Evolutionary conservation across 345 rosid genomes (phyloP).

Genomic region (Citrus australasica): DNA sequence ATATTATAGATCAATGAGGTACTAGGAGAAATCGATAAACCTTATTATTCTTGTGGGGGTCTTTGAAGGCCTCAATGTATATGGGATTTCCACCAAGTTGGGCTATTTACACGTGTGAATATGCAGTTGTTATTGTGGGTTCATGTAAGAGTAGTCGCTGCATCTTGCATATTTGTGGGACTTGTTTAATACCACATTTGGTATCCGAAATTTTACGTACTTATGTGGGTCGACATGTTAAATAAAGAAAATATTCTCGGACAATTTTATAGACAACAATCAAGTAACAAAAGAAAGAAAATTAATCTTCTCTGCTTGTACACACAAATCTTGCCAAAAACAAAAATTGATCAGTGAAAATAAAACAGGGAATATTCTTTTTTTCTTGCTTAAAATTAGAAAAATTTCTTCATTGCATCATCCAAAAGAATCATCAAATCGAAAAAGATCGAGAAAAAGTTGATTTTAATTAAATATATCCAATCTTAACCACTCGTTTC

Average conservation of each 20-base stretch:
- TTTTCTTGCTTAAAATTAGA: neutral
- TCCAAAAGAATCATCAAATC: too few relatives aligned
- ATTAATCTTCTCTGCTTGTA: neutral
- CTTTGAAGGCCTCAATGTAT: too few relatives aligned
- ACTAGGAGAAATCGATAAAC: neutral
- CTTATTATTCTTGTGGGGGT: neutral
- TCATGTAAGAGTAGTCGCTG: too few relatives aligned
- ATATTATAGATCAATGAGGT: neutral
- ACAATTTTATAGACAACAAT: neutral
- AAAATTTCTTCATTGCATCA: too few relatives aligned
- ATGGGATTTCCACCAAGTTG: too few relatives aligned
- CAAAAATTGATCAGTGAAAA: neutral
- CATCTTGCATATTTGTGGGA: neutral
- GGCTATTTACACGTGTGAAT: too few relatives aligned
- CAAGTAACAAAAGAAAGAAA: neutral
- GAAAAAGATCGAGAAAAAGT: neutral
- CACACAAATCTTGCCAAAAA: neutral
- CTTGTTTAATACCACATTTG: neutral
- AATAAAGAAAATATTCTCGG: neutral
- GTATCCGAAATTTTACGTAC: neutral
- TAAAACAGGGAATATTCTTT: too few relatives aligned
- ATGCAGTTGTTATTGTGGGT: too few relatives aligned
- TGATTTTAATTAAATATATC: too few relatives aligned
- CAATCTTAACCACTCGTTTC: neutral
- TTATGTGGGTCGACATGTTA: neutral